Base-by-base conservation (phyloP, 768 basidiomycete species). In the Suillus subalutaceus region DNA sequence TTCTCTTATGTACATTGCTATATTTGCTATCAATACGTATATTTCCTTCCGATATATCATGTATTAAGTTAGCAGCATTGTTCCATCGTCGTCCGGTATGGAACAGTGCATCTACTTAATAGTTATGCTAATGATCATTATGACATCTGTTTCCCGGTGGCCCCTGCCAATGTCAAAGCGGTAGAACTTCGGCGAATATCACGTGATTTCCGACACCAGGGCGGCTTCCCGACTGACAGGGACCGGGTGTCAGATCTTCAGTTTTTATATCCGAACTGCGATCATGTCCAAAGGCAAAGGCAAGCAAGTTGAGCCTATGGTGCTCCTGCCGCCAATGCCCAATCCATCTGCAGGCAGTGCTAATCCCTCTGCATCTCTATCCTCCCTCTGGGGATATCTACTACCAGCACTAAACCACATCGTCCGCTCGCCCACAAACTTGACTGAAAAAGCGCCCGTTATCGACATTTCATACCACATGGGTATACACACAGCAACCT, bases 401-500 rank as follows among this genome's bases (percentile, higher is more conserved):
- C 81, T 87, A 61, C 91, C 92, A 40, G 91, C 91, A 32, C 79
- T 92, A 46, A 88, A 92, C 72, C 90, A 92, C 74, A 91, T 92
- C 73, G 80, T 92, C 65, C 88, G 88, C 69, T 85, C 85, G n/a
- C 84, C 90, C 37, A 84, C 86, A 38, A 88, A 89, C 72, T 80
- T 83, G 68, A 69, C 80, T 61, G 77, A 80, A 68, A 91, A 89
- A 73, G 86, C 89, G 7, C 91, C 91, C 43, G 80, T 88, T 15
- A 87, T 92, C 70, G 91, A 91, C 69, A 83, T 90, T 64, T 83
- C 79, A 35, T 90, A 90, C 69, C 90, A 92, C 72, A 86, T 90
- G 74, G 90, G 90, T 66, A 88, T 92, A 48, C 90, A 92, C 76
- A 90, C 91, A 23, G 89, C 90, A n/a, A 87, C 88, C 64, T 92